Percentiles rank a stretch among this genome's conserved stretches.
phyloP scores from a whole-genome alignment of 352 stramenopile genomes.

The Phytophthora hibernalis region DNA sequence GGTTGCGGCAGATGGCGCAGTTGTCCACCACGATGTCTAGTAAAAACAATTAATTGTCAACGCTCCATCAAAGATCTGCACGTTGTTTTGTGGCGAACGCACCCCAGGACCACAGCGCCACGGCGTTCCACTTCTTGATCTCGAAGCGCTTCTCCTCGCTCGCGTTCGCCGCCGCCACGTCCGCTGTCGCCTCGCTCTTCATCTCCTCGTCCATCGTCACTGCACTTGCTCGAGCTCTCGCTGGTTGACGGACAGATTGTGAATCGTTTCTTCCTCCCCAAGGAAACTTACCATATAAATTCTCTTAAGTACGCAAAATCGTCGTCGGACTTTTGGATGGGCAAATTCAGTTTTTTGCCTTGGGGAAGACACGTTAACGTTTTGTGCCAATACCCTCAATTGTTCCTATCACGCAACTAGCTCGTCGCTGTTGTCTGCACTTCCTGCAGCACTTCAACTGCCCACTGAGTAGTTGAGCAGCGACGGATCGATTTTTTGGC shows the following conservation, averaged over 20 bases:
- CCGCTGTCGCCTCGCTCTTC: slow-evolving; percentile 58
- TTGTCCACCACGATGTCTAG: slow-evolving; percentile 91
- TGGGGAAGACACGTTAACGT: slow-evolving; percentile 3
- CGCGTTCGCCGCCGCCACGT: slow-evolving; percentile 17
- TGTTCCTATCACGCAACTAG: slow-evolving; percentile 34
- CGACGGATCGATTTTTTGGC: slow-evolving; percentile 78
- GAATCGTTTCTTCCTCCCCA: slow-evolving; percentile 20
- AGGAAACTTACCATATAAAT: not conserved
- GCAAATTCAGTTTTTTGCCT: too few species aligned
- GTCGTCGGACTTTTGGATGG: slow-evolving; percentile 2
- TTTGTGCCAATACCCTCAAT: slow-evolving; percentile 23
- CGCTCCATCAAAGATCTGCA: slow-evolving; percentile 29
- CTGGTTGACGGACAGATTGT: slow-evolving; percentile 6
- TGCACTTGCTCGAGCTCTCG: slow-evolving; percentile 5
- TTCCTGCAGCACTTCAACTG: slow-evolving; percentile 33
- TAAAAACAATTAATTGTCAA: slow-evolving; percentile 15
- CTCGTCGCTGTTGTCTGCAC: slow-evolving; percentile 27
- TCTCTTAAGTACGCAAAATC: not conserved
- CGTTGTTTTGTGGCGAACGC: slow-evolving; percentile 17
- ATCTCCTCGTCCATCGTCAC: slow-evolving; percentile 75
- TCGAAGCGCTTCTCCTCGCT: slow-evolving; percentile 95
- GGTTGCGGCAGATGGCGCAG: slow-evolving; percentile 99
- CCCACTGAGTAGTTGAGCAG: slow-evolving; percentile 75
- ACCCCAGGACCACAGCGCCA: slow-evolving; percentile 99
- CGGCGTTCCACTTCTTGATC: slow-evolving; percentile 99